Conservation (phyloP, 2,329 filamentous ascomycete genomes). For the Penicillium sp. region DNA sequence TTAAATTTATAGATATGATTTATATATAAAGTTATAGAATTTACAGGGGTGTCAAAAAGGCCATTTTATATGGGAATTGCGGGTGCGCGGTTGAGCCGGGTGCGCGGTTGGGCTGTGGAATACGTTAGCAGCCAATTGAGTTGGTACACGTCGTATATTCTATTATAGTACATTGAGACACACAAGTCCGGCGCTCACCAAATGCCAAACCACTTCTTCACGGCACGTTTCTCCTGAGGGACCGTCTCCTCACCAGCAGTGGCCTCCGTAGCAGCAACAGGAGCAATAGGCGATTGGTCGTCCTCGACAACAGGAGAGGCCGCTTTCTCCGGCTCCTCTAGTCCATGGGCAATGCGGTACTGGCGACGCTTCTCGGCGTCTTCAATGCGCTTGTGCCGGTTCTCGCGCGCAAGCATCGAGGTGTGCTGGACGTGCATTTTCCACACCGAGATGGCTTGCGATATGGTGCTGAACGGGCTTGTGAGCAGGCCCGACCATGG, state of each 20-base stretch:
- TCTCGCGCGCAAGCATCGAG: conserved; percentile 64
- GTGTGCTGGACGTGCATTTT: conserved; percentile 71
- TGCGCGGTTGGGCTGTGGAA: too few relatives aligned
- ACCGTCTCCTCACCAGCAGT: conserved; percentile 10
- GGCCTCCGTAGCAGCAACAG: conserved; percentile 17
- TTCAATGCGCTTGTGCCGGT: conserved; percentile 68
- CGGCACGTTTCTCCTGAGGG: conserved; percentile 48
- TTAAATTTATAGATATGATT: too few relatives aligned
- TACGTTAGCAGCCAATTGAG: background rate
- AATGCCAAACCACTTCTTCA: conserved; percentile 82
- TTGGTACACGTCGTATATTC: background rate
- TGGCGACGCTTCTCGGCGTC: conserved; percentile 83
- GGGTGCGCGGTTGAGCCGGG: too few relatives aligned
- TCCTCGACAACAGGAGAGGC: conserved; percentile 27
- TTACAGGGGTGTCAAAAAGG: too few relatives aligned
- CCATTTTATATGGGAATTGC: too few relatives aligned
- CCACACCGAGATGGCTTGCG: conserved; percentile 67
- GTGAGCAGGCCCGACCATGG: conserved; percentile 63
- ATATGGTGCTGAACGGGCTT: conserved; percentile 65
- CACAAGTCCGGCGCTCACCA: conserved; percentile 50
- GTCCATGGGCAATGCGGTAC: conserved; percentile 80
- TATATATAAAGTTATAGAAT: too few relatives aligned
- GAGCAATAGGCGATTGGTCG: conserved; percentile 38
- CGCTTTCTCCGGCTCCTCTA: conserved; percentile 53
- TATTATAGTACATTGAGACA: background rate